A percentile compares a stretch with the other conserved stretches of the same genome.
These are phyloP conservation scores for Diaporthe australafricana DNA, from an alignment of 2,329 filamentous ascomycete species.

Conservation along the genomic window DNA sequence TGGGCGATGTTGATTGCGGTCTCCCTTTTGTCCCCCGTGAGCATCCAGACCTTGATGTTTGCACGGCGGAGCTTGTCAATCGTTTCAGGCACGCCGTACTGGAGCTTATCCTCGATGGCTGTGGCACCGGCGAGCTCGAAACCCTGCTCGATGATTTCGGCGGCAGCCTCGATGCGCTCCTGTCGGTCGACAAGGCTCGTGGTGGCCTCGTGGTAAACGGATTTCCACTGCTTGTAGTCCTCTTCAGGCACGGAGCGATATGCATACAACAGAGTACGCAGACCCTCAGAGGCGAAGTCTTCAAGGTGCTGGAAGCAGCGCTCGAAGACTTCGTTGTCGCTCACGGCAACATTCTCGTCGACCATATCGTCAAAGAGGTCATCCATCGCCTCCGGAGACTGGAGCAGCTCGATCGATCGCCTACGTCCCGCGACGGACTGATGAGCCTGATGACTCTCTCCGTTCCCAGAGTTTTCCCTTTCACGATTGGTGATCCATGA, in stretches of 20 bases:
- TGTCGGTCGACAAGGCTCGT: conserved; percentile 87
- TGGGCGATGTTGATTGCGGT: conserved; percentile 94
- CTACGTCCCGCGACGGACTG: conserved; percentile 52
- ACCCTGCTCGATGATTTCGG: conserved; percentile 83
- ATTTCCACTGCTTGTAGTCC: conserved; percentile 83
- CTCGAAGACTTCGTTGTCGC: conserved; percentile 79
- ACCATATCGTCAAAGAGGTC: conserved; percentile 64
- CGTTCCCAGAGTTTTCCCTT: conserved; percentile 44
- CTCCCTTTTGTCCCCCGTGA: conserved; percentile 93
- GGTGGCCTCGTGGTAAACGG: conserved; percentile 80
- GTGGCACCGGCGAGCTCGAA: conserved; percentile 88
- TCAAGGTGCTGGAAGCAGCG: conserved; percentile 91
- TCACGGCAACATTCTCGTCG: conserved; percentile 61
- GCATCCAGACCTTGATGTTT: conserved; percentile 96
- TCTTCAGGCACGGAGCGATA: conserved; percentile 81
- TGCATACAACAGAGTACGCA: conserved; percentile 87
- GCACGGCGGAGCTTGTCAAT: conserved; percentile 90
- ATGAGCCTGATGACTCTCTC: conserved; percentile 40
- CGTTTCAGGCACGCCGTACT: conserved; percentile 89
- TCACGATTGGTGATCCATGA: conserved; percentile 51
- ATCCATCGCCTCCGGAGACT: conserved; percentile 45
- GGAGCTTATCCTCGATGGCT: conserved; percentile 93
- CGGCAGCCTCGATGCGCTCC: conserved; percentile 81
- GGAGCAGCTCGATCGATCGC: conserved; percentile 45
- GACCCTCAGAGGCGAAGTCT: conserved; percentile 86